Percentiles rank a stretch among this genome's conserved stretches.
Evolutionary conservation across 495 filamentous ascomycete genomes (phyloP).

Genomic region (Penicillium turbatum): DNA sequence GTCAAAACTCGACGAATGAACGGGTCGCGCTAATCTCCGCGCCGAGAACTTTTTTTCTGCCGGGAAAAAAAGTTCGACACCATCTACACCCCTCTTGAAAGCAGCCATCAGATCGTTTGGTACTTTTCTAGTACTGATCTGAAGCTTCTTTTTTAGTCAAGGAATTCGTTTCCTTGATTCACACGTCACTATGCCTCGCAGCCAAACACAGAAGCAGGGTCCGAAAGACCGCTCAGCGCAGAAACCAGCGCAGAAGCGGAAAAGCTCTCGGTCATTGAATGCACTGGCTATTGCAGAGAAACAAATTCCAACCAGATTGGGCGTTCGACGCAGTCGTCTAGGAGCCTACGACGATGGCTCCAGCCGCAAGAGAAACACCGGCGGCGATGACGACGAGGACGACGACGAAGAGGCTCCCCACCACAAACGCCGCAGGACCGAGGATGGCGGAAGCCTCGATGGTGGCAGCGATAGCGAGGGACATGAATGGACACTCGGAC

Average conservation of each 20-base stretch:
- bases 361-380: constrained; percentile 42
- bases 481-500: constrained; percentile 79
- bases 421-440: constrained; percentile 42
- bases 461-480: constrained; percentile 80
- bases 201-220: constrained; percentile 49
- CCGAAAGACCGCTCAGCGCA: constrained; percentile 47
- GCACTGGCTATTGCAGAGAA: constrained; percentile 80
- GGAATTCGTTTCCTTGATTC: constrained; percentile 6
- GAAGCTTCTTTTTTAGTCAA: constrained; percentile 7
- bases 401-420: constrained; percentile 52
- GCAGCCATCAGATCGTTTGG: constrained; percentile 11
- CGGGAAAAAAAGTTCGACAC: constrained; percentile 30
- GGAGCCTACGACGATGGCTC: constrained; percentile 51
- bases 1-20: constrained; percentile 22
- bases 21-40: constrained; percentile 33
- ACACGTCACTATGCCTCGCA: constrained; percentile 58
- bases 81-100: constrained; percentile 17
- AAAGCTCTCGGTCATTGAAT: constrained; percentile 61
- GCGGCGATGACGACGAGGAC: constrained; percentile 30
- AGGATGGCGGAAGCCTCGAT: constrained; percentile 40
- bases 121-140: constrained; percentile 6
- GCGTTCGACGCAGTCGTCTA: constrained; percentile 53
- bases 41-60: constrained; percentile 43
- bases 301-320: constrained; percentile 47
- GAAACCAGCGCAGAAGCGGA: constrained; percentile 44